Conservation (phyloP, 805 yeast genomes). For the Clavispora carvajalis region DNA sequence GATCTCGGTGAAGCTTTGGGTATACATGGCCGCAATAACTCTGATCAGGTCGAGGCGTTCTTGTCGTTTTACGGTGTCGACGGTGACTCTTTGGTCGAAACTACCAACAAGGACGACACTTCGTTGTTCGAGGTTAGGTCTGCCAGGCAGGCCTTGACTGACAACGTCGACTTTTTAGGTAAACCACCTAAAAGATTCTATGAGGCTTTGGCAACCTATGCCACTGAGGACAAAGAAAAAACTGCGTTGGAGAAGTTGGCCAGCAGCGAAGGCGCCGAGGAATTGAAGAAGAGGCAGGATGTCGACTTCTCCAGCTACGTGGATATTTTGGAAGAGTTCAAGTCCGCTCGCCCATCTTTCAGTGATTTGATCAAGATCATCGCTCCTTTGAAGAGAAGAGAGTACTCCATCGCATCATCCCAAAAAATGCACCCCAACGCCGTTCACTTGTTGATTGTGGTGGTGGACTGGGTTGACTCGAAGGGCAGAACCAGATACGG, state of each 20-base stretch:
- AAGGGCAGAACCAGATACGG: constrained; percentile 85
- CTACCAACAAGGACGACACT: constrained; percentile 63
- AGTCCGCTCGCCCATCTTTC: constrained; percentile 73
- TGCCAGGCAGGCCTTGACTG: constrained; percentile 71
- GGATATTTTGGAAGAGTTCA: constrained; percentile 75
- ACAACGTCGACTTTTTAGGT: constrained; percentile 84
- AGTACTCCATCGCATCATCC: constrained; percentile 95
- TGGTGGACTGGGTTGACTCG: constrained; percentile 91
- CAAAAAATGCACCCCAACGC: constrained; percentile 89
- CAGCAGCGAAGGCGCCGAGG: constrained; percentile 76
- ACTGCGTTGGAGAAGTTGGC: constrained; percentile 57
- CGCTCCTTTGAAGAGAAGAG: constrained; percentile 91
- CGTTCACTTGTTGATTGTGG: constrained; percentile 87
- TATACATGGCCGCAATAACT: constrained; percentile 82
- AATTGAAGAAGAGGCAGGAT: constrained; percentile 79
- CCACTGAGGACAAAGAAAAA: constrained; percentile 65
- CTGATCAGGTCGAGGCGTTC: constrained; percentile 61
- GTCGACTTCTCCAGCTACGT: constrained; percentile 76
- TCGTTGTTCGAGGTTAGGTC: constrained; percentile 67
- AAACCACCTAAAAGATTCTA: constrained; percentile 94
- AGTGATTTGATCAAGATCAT: constrained; percentile 66
- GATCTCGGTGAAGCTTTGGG: constrained; percentile 97
- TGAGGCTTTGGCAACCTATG: constrained; percentile 71
- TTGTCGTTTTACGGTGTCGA: constrained; percentile 66
- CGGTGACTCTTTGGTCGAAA: constrained; percentile 61